phyloP scores from a whole-genome alignment of 2,329 filamentous ascomycete genomes.

The Curvularia lunata region DNA sequence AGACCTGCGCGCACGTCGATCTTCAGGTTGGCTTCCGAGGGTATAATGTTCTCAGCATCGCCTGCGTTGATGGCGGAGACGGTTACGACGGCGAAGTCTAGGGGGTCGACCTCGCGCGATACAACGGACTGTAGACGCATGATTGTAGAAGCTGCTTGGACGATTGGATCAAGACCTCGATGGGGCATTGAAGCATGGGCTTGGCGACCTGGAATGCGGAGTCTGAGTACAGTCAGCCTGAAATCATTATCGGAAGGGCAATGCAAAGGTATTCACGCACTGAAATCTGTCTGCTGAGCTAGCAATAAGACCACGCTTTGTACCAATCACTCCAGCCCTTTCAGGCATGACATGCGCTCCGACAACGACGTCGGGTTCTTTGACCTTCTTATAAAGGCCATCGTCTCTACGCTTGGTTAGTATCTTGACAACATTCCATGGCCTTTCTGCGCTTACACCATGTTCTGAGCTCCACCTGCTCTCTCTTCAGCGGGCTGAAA shows the following conservation, averaged over 20 bases:
- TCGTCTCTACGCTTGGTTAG: constrained; percentile 48
- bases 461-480: constrained; percentile 66
- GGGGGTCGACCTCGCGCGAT: constrained; percentile 60
- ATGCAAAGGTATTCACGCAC: constrained; percentile 15
- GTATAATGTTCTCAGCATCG: constrained; percentile 66
- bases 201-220: constrained; percentile 65
- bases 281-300: constrained; percentile 51
- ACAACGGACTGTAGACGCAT: constrained; percentile 66
- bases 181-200: constrained; percentile 66
- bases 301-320: constrained; percentile 51
- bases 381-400: constrained; percentile 62
- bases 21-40: constrained; percentile 60
- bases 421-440: too few species aligned
- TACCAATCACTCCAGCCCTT: constrained; percentile 51
- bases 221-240: constrained; percentile 43
- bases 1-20: constrained; percentile 61
- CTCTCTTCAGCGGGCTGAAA: constrained; percentile 74
- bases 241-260: not conserved
- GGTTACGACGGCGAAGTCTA: constrained; percentile 64
- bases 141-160: constrained; percentile 63
- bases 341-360: constrained; percentile 64
- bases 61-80: constrained; percentile 66
- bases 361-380: constrained; percentile 62
- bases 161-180: constrained; percentile 62
- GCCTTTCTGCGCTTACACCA: constrained; percentile 51